These are phyloP conservation scores for Rhododendron vialii DNA, from an alignment of 148 eudicot species.

Conservation along the genomic window DNA sequence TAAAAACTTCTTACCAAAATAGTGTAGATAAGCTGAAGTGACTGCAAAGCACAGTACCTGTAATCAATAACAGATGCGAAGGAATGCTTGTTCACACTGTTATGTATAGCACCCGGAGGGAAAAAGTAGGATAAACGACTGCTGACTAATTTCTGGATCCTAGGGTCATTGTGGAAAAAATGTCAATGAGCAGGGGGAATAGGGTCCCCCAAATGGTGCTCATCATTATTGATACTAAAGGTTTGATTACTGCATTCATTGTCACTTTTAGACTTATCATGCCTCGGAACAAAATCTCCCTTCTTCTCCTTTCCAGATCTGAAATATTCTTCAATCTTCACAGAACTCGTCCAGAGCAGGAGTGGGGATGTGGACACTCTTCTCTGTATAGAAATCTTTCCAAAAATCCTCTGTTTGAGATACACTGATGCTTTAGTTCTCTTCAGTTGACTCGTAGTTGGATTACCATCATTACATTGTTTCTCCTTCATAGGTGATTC, in stretches of 20 bases:
- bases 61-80: constrained; percentile 65
- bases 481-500: constrained; percentile 23
- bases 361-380: constrained; percentile 44
- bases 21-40: not conserved
- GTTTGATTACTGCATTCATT: constrained; percentile 9
- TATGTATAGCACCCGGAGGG: constrained; percentile 45
- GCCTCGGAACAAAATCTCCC: constrained; percentile 11
- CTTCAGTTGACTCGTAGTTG: constrained; percentile 15
- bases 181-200: constrained; percentile 67
- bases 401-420: constrained; percentile 49
- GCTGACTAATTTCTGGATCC: constrained; percentile 63
- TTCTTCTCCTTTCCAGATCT: constrained; percentile 36
- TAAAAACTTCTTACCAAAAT: not conserved
- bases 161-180: constrained; percentile 64
- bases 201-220: constrained; percentile 25
- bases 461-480: constrained; percentile 16
- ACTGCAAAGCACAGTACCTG: constrained; percentile 36
- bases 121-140: constrained; percentile 67
- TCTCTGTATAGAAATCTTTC: constrained; percentile 51
- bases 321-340: constrained; percentile 44
- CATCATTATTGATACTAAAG: constrained; percentile 15
- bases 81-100: constrained; percentile 27
- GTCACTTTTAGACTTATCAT: constrained; percentile 17
- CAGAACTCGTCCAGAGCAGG: constrained; percentile 81
- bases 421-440: constrained; percentile 21